These are phyloP conservation scores for Aspergillus oerlinghausenensis DNA, from an alignment of 2,329 filamentous ascomycete species.

Conservation along the genomic window DNA sequence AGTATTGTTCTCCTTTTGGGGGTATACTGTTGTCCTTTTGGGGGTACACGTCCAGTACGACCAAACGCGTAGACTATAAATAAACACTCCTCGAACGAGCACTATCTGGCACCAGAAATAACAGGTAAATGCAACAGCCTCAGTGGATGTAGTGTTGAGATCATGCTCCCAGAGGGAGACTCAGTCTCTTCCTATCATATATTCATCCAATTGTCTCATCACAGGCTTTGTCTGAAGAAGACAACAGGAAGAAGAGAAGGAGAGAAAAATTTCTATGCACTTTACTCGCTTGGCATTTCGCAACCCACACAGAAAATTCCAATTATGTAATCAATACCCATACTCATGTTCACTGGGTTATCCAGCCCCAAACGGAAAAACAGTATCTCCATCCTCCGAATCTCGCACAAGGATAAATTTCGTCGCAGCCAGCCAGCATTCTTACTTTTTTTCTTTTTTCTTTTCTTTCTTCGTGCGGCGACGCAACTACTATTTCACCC, in stretches of 20 bases:
- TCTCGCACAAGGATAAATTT: slow-evolving; percentile 22
- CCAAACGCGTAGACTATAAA: neutral
- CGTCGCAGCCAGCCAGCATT: slow-evolving; percentile 1
- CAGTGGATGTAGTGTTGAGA: slow-evolving; percentile 40
- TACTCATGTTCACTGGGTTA: neutral
- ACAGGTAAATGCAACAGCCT: slow-evolving; percentile 25
- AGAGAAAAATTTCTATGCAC: slow-evolving; percentile 2
- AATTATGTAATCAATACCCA: slow-evolving; percentile 7
- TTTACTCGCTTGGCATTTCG: slow-evolving; percentile 2
- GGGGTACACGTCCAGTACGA: neutral
- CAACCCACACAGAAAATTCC: neutral
- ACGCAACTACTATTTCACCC: slow-evolving; percentile 66
- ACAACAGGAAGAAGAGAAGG: slow-evolving; percentile 16
- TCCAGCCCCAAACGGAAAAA: slow-evolving; percentile 10
- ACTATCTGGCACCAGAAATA: slow-evolving; percentile 3
- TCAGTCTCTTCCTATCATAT: slow-evolving; percentile 49
- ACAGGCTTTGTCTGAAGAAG: slow-evolving; percentile 29
- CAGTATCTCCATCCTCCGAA: slow-evolving; percentile 9
- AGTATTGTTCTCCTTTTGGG: neutral
- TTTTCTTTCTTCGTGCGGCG: slow-evolving; percentile 74
- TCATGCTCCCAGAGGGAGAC: slow-evolving; percentile 34
- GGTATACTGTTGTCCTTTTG: neutral
- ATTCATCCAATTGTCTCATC: slow-evolving; percentile 40
- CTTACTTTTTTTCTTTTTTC: slow-evolving; percentile 38
- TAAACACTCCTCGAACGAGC: neutral